Conservation (phyloP, 2,329 filamentous ascomycete species). For the Cordyceps tenuipes region DNA sequence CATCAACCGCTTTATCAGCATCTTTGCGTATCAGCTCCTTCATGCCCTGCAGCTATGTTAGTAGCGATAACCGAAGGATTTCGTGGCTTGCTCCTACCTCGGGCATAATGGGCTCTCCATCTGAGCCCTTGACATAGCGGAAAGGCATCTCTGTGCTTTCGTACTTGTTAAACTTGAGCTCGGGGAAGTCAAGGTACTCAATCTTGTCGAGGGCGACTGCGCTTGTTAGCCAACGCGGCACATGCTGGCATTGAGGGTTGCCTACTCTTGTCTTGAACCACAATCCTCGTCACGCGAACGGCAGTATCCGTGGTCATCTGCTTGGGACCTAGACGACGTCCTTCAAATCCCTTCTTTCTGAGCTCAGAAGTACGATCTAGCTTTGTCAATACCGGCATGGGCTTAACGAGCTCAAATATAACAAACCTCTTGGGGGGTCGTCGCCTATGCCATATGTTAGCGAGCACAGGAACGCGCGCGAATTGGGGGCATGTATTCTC, state of each 20-base stretch:
- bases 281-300: slow-evolving; percentile 83
- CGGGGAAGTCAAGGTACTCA: slow-evolving; percentile 77
- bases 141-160: slow-evolving; percentile 98
- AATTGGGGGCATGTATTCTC: slow-evolving; percentile 21
- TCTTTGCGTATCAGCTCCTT: slow-evolving; percentile 87
- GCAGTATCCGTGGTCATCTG: slow-evolving; percentile 99
- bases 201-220: slow-evolving; percentile 71
- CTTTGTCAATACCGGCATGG: slow-evolving; percentile 15
- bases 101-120: slow-evolving; percentile 84
- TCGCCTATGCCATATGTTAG: slow-evolving; percentile 52
- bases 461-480: slow-evolving; percentile 8
- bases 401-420: slow-evolving; percentile 10
- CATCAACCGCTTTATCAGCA: slow-evolving; percentile 83
- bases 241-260: slow-evolving; percentile 7
- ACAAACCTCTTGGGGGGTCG: slow-evolving; percentile 80
- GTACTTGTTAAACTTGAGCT: slow-evolving; percentile 80
- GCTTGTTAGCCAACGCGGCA: slow-evolving; percentile 12
- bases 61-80: background rate
- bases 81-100: slow-evolving; percentile 44
- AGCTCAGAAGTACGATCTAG: slow-evolving; percentile 86
- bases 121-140: slow-evolving; percentile 72
- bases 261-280: slow-evolving; percentile 75
- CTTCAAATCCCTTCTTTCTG: slow-evolving; percentile 84
- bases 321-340: slow-evolving; percentile 77
- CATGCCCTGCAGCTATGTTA: slow-evolving; percentile 62